These are phyloP conservation scores for Protea cynaroides DNA, from an alignment of 164 flowering plant species.

Conservation along the genomic window DNA sequence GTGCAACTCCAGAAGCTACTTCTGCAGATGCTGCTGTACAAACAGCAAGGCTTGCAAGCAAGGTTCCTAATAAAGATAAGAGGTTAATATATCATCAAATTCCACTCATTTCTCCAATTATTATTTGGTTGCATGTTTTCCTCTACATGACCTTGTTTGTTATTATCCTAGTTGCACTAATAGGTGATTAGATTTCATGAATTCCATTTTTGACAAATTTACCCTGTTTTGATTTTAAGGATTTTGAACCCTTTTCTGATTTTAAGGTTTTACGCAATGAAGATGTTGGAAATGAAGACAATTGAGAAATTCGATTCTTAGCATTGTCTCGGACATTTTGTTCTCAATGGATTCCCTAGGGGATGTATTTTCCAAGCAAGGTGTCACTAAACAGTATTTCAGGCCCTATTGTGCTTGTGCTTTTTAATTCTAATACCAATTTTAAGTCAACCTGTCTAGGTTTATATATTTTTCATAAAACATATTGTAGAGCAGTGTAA, in stretches of 20 bases:
- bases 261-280: background rate
- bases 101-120: background rate
- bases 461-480: no score
- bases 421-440: no score
- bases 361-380: background rate
- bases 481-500: no score
- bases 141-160: background rate
- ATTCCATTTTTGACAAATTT: background rate
- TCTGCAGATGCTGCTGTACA: slow-evolving; percentile 97
- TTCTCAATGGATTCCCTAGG: no score
- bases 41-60: slow-evolving; percentile 90
- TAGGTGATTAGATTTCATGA: background rate
- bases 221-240: background rate
- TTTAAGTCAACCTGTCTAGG: no score
- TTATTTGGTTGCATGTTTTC: background rate
- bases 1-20: slow-evolving; percentile 99
- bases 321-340: no score
- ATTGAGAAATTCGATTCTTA: no score
- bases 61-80: slow-evolving; percentile 75
- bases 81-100: slow-evolving; percentile 26
- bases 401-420: no score
- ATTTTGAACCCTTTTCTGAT: background rate
- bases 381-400: background rate
- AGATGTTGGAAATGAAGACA: background rate
- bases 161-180: background rate